Evolutionary conservation across 345 rosid genomes (phyloP).

Genomic region (Populus davidiana): DNA sequence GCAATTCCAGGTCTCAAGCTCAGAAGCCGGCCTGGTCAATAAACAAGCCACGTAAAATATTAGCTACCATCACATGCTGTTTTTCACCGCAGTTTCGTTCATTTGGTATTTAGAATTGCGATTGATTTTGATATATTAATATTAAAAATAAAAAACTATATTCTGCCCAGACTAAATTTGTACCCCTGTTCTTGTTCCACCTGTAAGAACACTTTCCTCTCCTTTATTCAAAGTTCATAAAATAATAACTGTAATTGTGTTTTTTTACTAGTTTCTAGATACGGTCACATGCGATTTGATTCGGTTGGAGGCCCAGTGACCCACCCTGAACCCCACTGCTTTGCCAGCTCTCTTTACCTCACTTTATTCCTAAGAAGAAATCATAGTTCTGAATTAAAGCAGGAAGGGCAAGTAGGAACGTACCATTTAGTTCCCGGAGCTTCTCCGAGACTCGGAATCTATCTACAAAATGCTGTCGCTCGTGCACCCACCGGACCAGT

Average conservation of each 20-base stretch:
- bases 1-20: no score
- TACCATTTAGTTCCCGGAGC: constrained; percentile 20
- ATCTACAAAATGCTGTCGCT: background rate
- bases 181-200: background rate
- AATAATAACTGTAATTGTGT: background rate
- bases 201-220: background rate
- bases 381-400: background rate
- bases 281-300: background rate
- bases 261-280: background rate
- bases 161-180: background rate
- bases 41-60: no score
- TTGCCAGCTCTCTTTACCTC: background rate
- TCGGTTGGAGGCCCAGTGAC: background rate
- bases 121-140: no score
- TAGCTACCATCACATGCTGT: no score
- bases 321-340: background rate
- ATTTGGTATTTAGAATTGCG: no score
- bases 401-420: background rate
- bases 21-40: no score
- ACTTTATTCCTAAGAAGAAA: constrained; percentile 1
- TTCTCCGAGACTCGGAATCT: constrained; percentile 1
- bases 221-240: background rate
- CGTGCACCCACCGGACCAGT: background rate
- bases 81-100: no score
- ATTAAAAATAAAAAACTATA: no score